phyloP scores from a whole-genome alignment of 2,329 filamentous ascomycete species.

The Neophaeococcomyces mojaviensis region DNA sequence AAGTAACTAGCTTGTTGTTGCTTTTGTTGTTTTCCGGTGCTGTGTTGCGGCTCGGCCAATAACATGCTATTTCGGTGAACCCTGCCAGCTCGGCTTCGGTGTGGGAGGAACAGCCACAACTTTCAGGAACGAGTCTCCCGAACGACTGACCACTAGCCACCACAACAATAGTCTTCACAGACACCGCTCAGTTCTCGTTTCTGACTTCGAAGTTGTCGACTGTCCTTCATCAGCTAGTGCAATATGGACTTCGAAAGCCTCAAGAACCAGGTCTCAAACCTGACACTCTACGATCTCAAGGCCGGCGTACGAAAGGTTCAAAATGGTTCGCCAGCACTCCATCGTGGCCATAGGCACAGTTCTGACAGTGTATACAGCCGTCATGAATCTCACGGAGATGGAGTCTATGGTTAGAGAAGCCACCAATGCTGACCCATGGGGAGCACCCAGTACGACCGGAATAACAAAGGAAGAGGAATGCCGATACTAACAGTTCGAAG shows the following conservation, averaged over 20 bases:
- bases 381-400: constrained; percentile 98
- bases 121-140: too few species aligned
- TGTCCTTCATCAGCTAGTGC: neutral
- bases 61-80: too few species aligned
- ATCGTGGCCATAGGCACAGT: neutral
- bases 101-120: too few species aligned
- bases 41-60: too few species aligned
- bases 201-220: neutral
- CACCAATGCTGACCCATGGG: constrained; percentile 99
- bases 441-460: constrained; percentile 38
- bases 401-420: constrained; percentile 78
- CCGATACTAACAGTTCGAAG: constrained; percentile 33
- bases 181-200: neutral
- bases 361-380: constrained; percentile 49
- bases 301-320: constrained; percentile 90
- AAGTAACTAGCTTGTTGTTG: too few species aligned
- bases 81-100: too few species aligned
- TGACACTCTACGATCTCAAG: constrained; percentile 92
- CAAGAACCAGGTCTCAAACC: constrained; percentile 79
- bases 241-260: constrained; percentile 79
- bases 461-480: neutral
- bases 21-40: too few species aligned
- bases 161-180: too few species aligned
- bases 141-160: too few species aligned
- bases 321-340: constrained; percentile 61